These are phyloP conservation scores for Oryza rufipogon DNA, from an alignment of 176 grass and related monocot genomes.

Conservation along the genomic window DNA sequence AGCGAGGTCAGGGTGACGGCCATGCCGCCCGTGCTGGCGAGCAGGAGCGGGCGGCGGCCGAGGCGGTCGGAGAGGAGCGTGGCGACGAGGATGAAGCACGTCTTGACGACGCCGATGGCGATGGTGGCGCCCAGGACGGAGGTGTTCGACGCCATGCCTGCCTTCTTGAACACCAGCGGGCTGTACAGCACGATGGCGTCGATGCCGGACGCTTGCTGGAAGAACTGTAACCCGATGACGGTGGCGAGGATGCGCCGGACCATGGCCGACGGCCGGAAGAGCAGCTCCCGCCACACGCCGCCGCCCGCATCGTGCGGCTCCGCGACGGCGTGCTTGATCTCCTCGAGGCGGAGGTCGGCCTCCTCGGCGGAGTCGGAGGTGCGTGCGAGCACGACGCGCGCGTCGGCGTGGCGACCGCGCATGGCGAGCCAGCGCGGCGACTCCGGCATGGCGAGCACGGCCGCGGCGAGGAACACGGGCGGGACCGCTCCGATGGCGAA, in stretches of 20 bases:
- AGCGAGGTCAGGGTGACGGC: constrained; percentile 19
- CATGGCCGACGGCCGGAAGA: constrained; percentile 27
- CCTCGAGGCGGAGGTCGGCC: constrained; percentile 49
- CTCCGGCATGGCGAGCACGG: constrained; percentile 61
- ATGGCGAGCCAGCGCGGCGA: constrained; percentile 73
- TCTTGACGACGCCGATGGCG: constrained; percentile 43
- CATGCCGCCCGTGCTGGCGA: constrained; percentile 38
- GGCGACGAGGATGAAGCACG: constrained; percentile 39
- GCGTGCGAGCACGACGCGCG: constrained; percentile 39
- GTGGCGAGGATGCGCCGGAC: constrained; percentile 34
- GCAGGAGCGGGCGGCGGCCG: constrained; percentile 44
- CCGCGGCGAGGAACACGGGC: constrained; percentile 33
- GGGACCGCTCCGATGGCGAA: constrained; percentile 39
- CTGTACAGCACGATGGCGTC: constrained; percentile 49
- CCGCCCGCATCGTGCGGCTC: not conserved
- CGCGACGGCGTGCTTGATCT: constrained; percentile 41
- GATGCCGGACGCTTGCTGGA: constrained; percentile 47
- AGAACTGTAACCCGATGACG: constrained; percentile 39
- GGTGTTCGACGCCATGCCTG: constrained; percentile 37
- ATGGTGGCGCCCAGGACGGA: constrained; percentile 40
- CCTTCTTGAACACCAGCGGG: constrained; percentile 43
- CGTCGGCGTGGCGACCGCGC: constrained; percentile 49
- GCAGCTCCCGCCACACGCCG: constrained; percentile 41
- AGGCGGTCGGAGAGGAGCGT: constrained; percentile 42
- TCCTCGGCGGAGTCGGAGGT: constrained; percentile 36